phyloP scores from a whole-genome alignment of 495 filamentous ascomycete genomes.

The Aspergillus carlsbadensis region DNA sequence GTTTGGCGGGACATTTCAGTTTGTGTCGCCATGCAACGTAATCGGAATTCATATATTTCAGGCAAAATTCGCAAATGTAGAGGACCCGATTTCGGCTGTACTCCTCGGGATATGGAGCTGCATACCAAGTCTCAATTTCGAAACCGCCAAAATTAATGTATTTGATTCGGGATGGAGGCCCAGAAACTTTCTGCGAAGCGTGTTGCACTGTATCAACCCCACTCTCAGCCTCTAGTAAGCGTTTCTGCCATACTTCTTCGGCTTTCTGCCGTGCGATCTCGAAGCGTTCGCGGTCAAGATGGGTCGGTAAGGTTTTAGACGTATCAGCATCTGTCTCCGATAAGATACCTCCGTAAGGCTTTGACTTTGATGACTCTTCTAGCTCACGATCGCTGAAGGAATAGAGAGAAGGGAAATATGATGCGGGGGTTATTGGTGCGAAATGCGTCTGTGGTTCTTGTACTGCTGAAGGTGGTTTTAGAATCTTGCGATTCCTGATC shows the following conservation, averaged over 20 bases:
- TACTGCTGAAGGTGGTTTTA: constrained; percentile 30
- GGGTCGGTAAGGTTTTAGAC: constrained; percentile 76
- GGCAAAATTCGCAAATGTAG: constrained; percentile 97
- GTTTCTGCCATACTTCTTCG: constrained; percentile 84
- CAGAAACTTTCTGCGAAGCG: constrained; percentile 68
- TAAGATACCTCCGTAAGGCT: constrained; percentile 94
- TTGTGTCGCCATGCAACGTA: constrained; percentile 98
- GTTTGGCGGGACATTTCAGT: constrained; percentile 93
- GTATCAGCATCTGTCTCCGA: constrained; percentile 89
- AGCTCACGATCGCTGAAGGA: constrained; percentile 82
- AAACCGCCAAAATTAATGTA: constrained; percentile 97
- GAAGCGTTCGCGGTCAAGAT: constrained; percentile 77
- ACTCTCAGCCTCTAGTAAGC: constrained; percentile 47
- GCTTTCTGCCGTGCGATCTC: constrained; percentile 84
- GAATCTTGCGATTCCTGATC: constrained; percentile 36
- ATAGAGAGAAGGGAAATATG: constrained; percentile 74
- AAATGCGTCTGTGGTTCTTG: constrained; percentile 46
- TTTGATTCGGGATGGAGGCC: constrained; percentile 92
- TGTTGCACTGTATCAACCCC: constrained; percentile 48
- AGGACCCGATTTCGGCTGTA: constrained; percentile 93
- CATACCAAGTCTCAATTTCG: constrained; percentile 99
- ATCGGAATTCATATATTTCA: constrained; percentile 99
- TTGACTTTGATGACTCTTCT: constrained; percentile 80
- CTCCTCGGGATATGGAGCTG: constrained; percentile 97
- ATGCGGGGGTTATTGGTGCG: constrained; percentile 44